Base-by-base conservation (phyloP, 2,329 filamentous ascomycete species). In the Zymoseptoria passerinii region DNA sequence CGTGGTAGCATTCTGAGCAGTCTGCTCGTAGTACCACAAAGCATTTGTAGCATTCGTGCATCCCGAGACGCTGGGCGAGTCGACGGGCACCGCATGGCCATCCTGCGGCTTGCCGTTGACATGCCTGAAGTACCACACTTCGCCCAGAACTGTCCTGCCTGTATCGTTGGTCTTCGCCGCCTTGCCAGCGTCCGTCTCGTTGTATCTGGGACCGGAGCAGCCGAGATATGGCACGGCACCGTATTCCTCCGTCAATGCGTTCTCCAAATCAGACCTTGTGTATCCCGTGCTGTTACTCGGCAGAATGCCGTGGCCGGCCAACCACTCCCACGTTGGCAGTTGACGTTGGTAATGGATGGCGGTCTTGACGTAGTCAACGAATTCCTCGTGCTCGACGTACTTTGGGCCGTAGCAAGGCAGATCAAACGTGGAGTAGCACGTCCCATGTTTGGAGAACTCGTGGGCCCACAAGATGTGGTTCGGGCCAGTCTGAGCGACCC, bases 61-160 rank as follows among this genome's bases (percentile, higher is more conserved):
- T 62, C 75, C 83, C 23, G 78, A 80, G 50, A 77, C 66, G 4
- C 77, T 77, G 0, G 79, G 72, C 18, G 74, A 81, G 57, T 80
- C 78, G 2, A 78, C 74, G 4, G 77, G 75, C 23, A 80, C 66
- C 8, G 73, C 77, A 48, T 79, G 70, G 1, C 74, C 76, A 56
- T 77, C 72, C 72, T 87, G 85, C 6, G 83, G 79, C 16, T 77
- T 71, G 3, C 84, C 84, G 57, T 76, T 78, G 1, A 82, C 80
- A 70, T 86, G 80, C 70, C 81, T 78, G 66, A 86, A 87, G 67
- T 87, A 88, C 83, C 84, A 88, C 10, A 85, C 76, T 76, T 88
- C 85, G 59, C 70, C 79, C 52, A 88, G 64, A 29, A 79, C 75
- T 1, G 83, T 87, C 61, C 74, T 73, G 1, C 85, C 84, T 57